These are phyloP conservation scores for Scenedesmus sp. DNA, from an alignment of 163 green algal genomes.

Conservation along the genomic window DNA sequence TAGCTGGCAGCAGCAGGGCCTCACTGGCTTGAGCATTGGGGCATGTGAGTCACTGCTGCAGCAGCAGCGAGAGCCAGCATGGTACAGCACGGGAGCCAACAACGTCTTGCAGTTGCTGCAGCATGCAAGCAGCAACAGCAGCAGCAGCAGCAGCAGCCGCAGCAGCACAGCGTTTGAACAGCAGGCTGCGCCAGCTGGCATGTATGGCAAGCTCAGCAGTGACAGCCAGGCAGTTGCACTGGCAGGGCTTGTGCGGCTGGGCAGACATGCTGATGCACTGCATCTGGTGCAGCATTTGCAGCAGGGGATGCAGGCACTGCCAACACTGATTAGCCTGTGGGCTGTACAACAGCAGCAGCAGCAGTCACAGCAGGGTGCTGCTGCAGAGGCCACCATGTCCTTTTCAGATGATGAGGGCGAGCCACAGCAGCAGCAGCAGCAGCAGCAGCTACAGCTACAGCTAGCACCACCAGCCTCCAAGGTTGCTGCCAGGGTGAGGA, in stretches of 20 bases:
- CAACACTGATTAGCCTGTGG: neutral
- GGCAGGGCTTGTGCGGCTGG: neutral
- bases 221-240: neutral
- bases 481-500: neutral
- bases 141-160: neutral
- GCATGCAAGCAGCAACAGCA: neutral
- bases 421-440: neutral
- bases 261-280: neutral
- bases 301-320: neutral
- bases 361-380: neutral
- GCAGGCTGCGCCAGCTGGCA: neutral
- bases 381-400: neutral
- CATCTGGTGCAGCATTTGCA: neutral
- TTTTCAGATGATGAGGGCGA: neutral
- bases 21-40: neutral
- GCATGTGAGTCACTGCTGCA: neutral
- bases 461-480: too few relatives aligned
- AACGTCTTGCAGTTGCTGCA: constrained; percentile 1
- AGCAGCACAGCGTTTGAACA: neutral
- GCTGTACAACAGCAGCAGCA: neutral
- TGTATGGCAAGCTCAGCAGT: neutral
- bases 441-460: neutral
- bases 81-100: neutral
- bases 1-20: neutral
- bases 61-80: neutral